Evolutionary conservation across 139 green algal species (phyloP).

Genomic region (Pleodorina starrii): DNA sequence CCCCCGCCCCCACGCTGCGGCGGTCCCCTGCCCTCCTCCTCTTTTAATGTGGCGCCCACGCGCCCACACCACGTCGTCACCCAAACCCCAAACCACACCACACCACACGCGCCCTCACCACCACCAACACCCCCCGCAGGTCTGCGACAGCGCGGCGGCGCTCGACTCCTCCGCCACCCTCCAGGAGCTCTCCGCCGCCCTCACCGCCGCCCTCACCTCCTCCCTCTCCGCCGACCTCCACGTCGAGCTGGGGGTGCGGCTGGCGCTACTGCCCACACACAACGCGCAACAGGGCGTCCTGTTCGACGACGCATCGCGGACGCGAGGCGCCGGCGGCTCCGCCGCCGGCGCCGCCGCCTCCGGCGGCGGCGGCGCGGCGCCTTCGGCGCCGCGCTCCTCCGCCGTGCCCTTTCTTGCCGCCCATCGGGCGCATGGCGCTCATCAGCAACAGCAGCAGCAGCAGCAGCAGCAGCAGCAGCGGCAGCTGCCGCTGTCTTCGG

Average conservation of each 20-base stretch:
- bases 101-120: no score
- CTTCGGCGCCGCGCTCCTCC: not conserved
- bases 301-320: not conserved
- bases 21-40: no score
- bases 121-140: no score
- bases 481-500: not conserved
- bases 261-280: not conserved
- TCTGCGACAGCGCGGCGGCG: not conserved
- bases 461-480: not conserved
- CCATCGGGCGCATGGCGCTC: not conserved
- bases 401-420: not conserved
- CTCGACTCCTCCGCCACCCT: not conserved
- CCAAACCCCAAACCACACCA: no score
- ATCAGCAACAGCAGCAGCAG: no score
- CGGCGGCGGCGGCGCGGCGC: not conserved
- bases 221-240: not conserved
- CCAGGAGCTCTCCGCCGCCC: not conserved
- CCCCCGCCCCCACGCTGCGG: no score
- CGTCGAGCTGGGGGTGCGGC: not conserved
- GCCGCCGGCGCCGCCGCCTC: no score
- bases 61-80: no score
- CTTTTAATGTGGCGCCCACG: no score
- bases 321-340: not conserved
- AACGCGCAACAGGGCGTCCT: not conserved
- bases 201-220: not conserved